These are phyloP conservation scores for Ascoidea tarda DNA, from an alignment of 805 yeast genomes.

Conservation along the genomic window DNA sequence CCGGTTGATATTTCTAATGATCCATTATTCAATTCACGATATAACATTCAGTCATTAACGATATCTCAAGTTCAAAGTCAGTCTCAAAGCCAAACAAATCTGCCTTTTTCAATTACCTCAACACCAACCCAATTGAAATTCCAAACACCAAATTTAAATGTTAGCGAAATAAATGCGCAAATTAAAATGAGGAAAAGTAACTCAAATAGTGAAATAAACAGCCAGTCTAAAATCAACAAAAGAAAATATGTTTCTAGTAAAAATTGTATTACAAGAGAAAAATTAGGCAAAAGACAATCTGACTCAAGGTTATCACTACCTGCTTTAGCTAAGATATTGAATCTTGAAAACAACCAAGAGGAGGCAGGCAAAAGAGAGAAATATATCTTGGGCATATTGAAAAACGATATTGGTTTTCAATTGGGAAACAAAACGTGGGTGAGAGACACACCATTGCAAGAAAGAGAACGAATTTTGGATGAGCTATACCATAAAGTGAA, in stretches of 20 bases:
- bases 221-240: no score
- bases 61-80: no score
- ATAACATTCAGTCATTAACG: no score
- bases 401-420: conserved; percentile 48
- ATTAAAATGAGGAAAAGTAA: no score
- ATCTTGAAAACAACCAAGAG: conserved; percentile 26
- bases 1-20: no score
- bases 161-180: no score
- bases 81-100: no score
- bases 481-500: conserved; percentile 33
- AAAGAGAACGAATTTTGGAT: conserved; percentile 33
- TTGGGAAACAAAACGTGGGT: conserved; percentile 78
- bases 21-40: no score
- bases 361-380: conserved; percentile 45
- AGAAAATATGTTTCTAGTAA: neutral
- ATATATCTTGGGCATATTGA: conserved; percentile 36
- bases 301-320: conserved; percentile 46
- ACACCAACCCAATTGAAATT: no score
- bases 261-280: neutral
- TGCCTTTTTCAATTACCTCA: no score
- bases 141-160: no score
- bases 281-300: conserved; percentile 12
- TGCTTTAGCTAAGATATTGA: conserved; percentile 38
- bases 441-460: conserved; percentile 49
- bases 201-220: no score